phyloP scores from a whole-genome alignment of 345 rosid species.

The Aethionema arabicum region DNA sequence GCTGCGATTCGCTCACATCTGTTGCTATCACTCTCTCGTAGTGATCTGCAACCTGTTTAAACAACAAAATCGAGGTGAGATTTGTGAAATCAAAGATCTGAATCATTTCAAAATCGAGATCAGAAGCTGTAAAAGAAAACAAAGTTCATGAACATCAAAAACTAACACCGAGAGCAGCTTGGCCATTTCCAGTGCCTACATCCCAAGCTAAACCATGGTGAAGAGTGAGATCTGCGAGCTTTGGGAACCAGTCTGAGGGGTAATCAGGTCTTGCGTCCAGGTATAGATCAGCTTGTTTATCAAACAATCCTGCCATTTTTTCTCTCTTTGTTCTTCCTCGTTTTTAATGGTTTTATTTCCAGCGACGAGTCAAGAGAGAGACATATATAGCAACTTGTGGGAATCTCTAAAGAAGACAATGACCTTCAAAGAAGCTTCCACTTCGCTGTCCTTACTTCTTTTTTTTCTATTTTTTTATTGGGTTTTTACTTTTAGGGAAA shows the following conservation, averaged over 20 bases:
- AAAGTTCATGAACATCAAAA: slow-evolving; percentile 4
- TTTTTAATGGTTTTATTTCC: background rate
- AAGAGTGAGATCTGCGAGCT: slow-evolving; percentile 50
- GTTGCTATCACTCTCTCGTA: slow-evolving; percentile 37
- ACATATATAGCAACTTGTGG: slow-evolving; percentile 28
- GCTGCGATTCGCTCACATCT: slow-evolving; percentile 39
- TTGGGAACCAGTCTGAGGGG: slow-evolving; percentile 55
- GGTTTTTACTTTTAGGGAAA: background rate
- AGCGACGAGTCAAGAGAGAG: background rate
- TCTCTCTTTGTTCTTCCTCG: background rate
- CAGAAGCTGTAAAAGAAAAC: slow-evolving; percentile 9
- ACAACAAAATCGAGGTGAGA: background rate
- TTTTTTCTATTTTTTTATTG: background rate
- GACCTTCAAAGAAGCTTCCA: slow-evolving; percentile 15
- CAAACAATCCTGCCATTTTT: slow-evolving; percentile 60
- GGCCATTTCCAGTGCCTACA: slow-evolving; percentile 71
- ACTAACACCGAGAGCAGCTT: slow-evolving; percentile 61
- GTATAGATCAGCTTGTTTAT: slow-evolving; percentile 63
- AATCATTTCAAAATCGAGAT: slow-evolving; percentile 14
- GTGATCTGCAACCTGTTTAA: slow-evolving; percentile 36
- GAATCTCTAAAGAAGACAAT: background rate
- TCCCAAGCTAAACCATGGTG: slow-evolving; percentile 63
- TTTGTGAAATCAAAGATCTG: slow-evolving; percentile 13
- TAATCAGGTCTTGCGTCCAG: slow-evolving; percentile 59
- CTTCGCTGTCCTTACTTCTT: background rate